These are phyloP conservation scores for Epithemia pelagica DNA, from an alignment of 108 stramenopile genomes.

Conservation along the genomic window DNA sequence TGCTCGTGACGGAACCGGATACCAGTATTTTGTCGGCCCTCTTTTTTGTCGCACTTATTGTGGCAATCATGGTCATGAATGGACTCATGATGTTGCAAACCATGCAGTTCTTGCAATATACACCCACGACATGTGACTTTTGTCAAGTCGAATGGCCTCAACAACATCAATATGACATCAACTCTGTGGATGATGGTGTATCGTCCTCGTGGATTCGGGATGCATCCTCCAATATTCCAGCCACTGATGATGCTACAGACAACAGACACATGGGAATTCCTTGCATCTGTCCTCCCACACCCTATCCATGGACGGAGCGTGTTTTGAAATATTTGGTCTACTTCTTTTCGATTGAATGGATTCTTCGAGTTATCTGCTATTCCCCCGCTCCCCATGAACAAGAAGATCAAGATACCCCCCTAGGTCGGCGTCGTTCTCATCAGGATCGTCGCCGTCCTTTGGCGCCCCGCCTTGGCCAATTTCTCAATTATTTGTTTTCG, in stretches of 20 bases:
- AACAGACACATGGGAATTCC: background rate
- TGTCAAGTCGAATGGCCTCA: conserved; percentile 28
- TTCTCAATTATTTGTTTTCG: conserved; percentile 28
- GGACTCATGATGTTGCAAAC: conserved; percentile 66
- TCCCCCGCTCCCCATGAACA: conserved; percentile 10
- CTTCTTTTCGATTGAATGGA: conserved; percentile 63
- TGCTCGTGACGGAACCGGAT: conserved; percentile 57
- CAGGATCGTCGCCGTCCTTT: background rate
- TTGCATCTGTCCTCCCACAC: conserved; percentile 56
- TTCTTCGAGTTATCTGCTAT: conserved; percentile 36
- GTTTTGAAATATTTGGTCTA: conserved; percentile 27
- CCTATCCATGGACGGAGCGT: conserved; percentile 16
- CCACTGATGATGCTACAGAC: background rate
- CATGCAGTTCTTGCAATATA: conserved; percentile 40
- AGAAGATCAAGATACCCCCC: background rate
- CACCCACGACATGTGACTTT: conserved; percentile 34
- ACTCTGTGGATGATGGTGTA: background rate
- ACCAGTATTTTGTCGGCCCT: conserved; percentile 31
- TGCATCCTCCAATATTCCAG: background rate
- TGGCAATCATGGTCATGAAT: conserved; percentile 36
- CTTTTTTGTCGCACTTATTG: conserved; percentile 46
- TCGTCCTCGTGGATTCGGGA: background rate
- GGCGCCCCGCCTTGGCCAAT: conserved; percentile 3
- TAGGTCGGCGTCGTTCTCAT: background rate
- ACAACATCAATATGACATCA: background rate